Evolutionary conservation across 2,329 filamentous ascomycete genomes (phyloP).

Genomic region (Cladorrhinum sp.): DNA sequence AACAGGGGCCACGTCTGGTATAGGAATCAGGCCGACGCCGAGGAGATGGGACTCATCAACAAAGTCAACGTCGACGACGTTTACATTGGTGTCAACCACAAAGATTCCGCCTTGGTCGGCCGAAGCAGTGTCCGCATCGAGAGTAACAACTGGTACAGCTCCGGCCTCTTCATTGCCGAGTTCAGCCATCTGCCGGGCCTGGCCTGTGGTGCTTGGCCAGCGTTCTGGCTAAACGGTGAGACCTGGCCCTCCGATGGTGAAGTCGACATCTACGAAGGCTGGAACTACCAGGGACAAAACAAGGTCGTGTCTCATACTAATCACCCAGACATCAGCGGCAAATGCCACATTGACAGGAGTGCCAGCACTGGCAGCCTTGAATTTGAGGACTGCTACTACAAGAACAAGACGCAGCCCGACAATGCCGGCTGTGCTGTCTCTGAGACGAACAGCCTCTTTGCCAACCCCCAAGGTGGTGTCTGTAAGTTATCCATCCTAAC

Average conservation of each 20-base stretch:
- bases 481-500: conserved; percentile 33
- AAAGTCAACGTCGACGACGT: conserved; percentile 33
- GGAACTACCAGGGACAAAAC: conserved; percentile 55
- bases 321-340: conserved; percentile 30
- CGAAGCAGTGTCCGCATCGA: conserved; percentile 62
- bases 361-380: conserved; percentile 33
- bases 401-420: conserved; percentile 32
- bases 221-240: conserved; percentile 55
- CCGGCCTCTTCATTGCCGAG: conserved; percentile 67
- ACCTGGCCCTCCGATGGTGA: conserved; percentile 62
- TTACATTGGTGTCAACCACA: conserved; percentile 40
- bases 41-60: conserved; percentile 35
- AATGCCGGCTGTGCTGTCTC: conserved; percentile 42
- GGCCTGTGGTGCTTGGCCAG: conserved; percentile 69
- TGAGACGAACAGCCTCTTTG: conserved; percentile 41
- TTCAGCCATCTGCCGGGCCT: conserved; percentile 65
- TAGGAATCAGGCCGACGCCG: conserved; percentile 35
- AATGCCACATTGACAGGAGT: conserved; percentile 34
- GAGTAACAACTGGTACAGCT: conserved; percentile 59
- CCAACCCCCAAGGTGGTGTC: conserved; percentile 37
- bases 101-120: conserved; percentile 25
- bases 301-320: conserved; percentile 58
- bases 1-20: conserved; percentile 65
- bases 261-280: conserved; percentile 66
- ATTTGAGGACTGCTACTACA: conserved; percentile 42